These are phyloP conservation scores for Logfia minima DNA, from an alignment of 129 eudicot species.

Conservation along the genomic window DNA sequence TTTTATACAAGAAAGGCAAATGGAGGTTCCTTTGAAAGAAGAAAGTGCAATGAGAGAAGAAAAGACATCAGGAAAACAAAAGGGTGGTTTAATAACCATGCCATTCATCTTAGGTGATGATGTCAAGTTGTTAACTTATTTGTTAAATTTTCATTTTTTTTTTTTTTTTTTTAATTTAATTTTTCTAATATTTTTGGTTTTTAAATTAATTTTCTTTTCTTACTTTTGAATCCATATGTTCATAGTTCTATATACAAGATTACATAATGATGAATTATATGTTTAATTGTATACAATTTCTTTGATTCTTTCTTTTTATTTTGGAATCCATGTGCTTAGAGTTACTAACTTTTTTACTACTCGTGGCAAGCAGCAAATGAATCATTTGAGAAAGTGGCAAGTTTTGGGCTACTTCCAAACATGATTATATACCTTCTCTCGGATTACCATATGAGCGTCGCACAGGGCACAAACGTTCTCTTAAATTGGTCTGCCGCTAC, in stretches of 20 bases:
- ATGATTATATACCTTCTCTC: conserved; percentile 68
- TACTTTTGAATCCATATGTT: background rate
- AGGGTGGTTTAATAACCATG: conserved; percentile 77
- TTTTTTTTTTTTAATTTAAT: too few relatives aligned
- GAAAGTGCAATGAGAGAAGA: conserved; percentile 20
- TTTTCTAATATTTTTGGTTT: too few relatives aligned
- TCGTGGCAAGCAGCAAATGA: conserved; percentile 57
- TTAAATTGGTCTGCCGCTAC: conserved; percentile 70
- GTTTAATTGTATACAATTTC: background rate
- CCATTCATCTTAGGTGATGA: conserved; percentile 76
- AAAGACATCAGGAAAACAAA: conserved; percentile 24
- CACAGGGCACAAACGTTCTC: conserved; percentile 51
- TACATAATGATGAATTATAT: background rate
- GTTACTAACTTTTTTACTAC: background rate
- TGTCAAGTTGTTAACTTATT: background rate
- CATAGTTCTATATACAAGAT: background rate
- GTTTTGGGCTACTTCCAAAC: conserved; percentile 73
- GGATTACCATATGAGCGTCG: conserved; percentile 56
- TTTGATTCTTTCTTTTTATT: background rate
- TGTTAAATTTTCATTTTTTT: background rate
- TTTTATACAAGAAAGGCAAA: conserved; percentile 1
- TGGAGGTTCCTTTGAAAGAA: conserved; percentile 28
- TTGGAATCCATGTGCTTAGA: background rate
- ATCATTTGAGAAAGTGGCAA: conserved; percentile 87
- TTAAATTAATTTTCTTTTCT: too few relatives aligned